Evolutionary conservation across 1,139 yeast species (phyloP), one percentile per base, ranked within the genome.

Genomic region (Scheffersomyces illinoinensis): DNA sequence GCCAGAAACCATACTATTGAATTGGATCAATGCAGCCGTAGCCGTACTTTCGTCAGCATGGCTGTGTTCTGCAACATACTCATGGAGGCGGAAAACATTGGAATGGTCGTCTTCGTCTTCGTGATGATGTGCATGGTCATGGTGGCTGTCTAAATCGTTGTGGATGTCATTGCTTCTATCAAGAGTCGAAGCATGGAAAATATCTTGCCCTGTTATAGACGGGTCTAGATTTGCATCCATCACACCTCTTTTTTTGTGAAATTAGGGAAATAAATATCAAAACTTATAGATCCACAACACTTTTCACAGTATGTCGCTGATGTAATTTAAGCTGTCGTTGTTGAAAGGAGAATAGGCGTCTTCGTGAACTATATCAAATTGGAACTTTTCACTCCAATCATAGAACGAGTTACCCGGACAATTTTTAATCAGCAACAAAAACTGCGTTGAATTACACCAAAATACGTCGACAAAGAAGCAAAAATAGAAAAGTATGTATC

Each of bases 21-120:
- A 61, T 50, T 67, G 61, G 49, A 68, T 63, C 66, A 68, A 59
- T 7, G 71, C 71, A 6, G 68, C 67, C 5, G 65, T 63, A 10
- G 70, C 62, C 12, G 65, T 63, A 2, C 62, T 54, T 43, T 58
- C 57, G 21, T 56, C 59, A 26, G 62, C 61, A 14, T 61, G 60
- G 49, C 51, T 50, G 14, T 55, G 56, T 7, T 26, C 56, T n/a
- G 58, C 49, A 14, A 59, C 61, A 55, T 56, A 64, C 18, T 63
- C 63, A 53, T 65, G 64, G 58, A 68, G 60, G 4, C 66, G 63
- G 54, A 68, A 64, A 14, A 66, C 69, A 58, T 63, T 63, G 64
- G 61, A 17, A 58, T 55, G 33, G 17, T 49, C 55, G 39, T 47
- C 54, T 10, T 49, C 54, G 5, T 43, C 53, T 46, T 54, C 54